Evolutionary conservation across 306 rosid species (phyloP), one percentile per base, ranked within the genome.

Genomic region (Prinsepia uniflora): DNA sequence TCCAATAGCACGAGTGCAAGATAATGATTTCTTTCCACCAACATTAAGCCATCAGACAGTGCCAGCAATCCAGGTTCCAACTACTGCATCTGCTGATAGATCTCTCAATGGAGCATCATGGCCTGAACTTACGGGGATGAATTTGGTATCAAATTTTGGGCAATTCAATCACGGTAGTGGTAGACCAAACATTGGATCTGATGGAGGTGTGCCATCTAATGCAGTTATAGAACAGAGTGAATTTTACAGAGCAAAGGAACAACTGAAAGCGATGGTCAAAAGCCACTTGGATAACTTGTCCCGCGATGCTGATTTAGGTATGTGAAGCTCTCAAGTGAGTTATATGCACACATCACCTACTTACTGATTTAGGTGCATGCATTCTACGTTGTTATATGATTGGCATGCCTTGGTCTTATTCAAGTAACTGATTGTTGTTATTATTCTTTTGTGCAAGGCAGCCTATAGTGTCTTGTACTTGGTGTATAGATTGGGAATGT

Each of bases 241-340:
- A 65, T 80, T 83, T 68, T 70, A 72, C 59, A 69, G 36, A 46
- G 96, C 81, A n/a, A 89, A 78, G 82, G 96, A 87, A 72, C 91
- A 86, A 74, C 60, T 95, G 77, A 82, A 80, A 66, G 80, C 76
- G 2, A 72, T 81, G 83, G 89, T 90, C 68, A 84, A 78, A 84
- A 76, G 65, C 69, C 97, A 87, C 84, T 76, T 90, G 80, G 71
- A 79, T 76, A 81, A 75, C 62, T 67, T 94, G 84, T 78, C 95
- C 42, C 81, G 65, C 58, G 82, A 81, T 67, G 44, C 62, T 43
- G 84, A 82, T 66, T 76, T 91, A 70, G 92, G 98, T 87, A 69
- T 75, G 82, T 69, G 19, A 70, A 53, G 44, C 72, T 75, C 52
- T 18, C 20, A 18, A 55, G 57, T 74, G 57, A 34, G 61, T 72